Base-by-base conservation (phyloP, 2,329 filamentous ascomycete genomes). In the Coniosporium tulheliwenetii region DNA sequence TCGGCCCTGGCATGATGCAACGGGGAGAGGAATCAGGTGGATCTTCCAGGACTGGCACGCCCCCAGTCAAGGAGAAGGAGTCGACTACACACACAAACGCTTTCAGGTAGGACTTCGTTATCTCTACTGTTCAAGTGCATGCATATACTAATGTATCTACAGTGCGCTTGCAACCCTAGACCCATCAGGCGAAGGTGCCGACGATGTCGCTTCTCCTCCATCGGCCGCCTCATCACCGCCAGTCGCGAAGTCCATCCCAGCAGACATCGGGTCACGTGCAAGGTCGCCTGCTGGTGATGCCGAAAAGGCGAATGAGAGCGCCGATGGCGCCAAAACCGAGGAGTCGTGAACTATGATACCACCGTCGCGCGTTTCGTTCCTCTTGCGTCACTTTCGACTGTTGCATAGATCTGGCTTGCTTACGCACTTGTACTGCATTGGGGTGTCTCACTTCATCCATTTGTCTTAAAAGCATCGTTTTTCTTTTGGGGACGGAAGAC, bases 41-140 rank as follows among this genome's bases (percentile, higher is more conserved):
- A 50, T 93, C 85, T 41, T 95, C 87, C 44, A 79, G 91, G 50
- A 93, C 85, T 42, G 85, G 83, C 52, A 96, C 89, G 38, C 87
- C 87, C 41, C 83, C 86, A 37, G 69, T 70, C 16, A 67, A 70
- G 52, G 74, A 75, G 52, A 75, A 77, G 54, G 76, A 79, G 60
- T 69, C 76, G 50, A 80, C 76, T 44, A 82, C 82, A 30, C 58
- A 62, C 55, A 77, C 79, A 50, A 98, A 98, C 69, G 81, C 87
- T 51, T 98, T 94, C 69, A 89, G 85, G 87, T 95, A 77, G 71
- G 81, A 51, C 33, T 14, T 40, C 26, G 2, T 8, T n/a, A 1
- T 14, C 38, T 8, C 29, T 31, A 32, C n/a, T 8, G 19, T 37
- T 44, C 48, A 57, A 26, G n/a, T 26, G 19, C 19, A 48, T 56